Evolutionary conservation across 1,139 yeast genomes (phyloP).

Genomic region (Scheffersomyces segobiensis): DNA sequence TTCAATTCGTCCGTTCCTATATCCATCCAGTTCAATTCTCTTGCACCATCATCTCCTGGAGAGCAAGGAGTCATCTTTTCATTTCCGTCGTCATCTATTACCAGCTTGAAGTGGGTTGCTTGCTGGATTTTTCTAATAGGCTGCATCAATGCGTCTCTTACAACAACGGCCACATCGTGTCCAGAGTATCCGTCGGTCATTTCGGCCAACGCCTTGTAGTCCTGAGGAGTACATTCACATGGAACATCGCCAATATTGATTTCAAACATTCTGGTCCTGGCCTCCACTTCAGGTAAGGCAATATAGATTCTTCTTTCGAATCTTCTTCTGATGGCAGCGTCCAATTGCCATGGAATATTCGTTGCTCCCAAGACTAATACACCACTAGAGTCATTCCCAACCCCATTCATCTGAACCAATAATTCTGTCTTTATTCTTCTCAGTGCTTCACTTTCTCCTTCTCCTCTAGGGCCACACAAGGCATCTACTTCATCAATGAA

Average conservation of each 20-base stretch:
- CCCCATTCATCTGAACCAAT: constrained; percentile 98
- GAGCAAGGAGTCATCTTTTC: constrained; percentile 84
- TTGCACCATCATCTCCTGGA: constrained; percentile 88
- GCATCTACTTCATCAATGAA: constrained; percentile 99
- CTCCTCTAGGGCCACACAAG: constrained; percentile 96
- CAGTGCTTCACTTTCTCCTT: constrained; percentile 95
- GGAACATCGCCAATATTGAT: constrained; percentile 90
- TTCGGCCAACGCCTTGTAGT: constrained; percentile 76
- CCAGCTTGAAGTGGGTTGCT: constrained; percentile 89
- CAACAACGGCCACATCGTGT: constrained; percentile 95
- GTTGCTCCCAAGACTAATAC: constrained; percentile 97
- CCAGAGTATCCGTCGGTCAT: constrained; percentile 99
- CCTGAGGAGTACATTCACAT: constrained; percentile 71
- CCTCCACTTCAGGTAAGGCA: constrained; percentile 89
- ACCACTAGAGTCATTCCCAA: constrained; percentile 91
- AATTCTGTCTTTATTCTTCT: constrained; percentile 95
- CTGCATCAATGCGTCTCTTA: constrained; percentile 96
- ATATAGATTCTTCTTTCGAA: constrained; percentile 95
- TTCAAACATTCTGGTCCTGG: constrained; percentile 91
- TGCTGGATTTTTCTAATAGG: constrained; percentile 94
- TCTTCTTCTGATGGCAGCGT: constrained; percentile 95
- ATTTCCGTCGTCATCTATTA: constrained; percentile 35
- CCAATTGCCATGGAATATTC: constrained; percentile 98
- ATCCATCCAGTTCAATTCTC: constrained; percentile 92
- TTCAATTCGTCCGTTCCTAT: constrained; percentile 83